Evolutionary conservation across 164 flowering plant genomes (phyloP), one percentile per base, ranked within the genome.

Genomic region (Umbellularia californica): DNA sequence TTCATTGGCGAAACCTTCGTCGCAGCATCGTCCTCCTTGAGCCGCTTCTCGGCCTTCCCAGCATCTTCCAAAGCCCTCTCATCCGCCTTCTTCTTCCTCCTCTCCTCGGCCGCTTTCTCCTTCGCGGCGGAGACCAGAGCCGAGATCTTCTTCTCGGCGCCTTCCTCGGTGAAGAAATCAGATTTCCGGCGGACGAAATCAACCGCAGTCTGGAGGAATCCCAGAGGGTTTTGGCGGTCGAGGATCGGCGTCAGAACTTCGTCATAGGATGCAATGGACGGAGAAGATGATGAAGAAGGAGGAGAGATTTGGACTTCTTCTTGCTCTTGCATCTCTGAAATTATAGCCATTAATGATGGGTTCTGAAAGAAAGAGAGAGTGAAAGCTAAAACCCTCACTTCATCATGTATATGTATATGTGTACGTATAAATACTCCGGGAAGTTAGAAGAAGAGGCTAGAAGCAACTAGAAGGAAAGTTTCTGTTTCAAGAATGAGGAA

Each of bases 171-270:
- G 60, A 77, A 68, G 12, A 77, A 50, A 27, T 77, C 79, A 68
- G 74, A 50, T 60, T 72, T 77, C 67, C 79, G 71, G 58, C 79
- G 65, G 25, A 77, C 71, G 47, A 67, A 77, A 72, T 77, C 79
- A 30, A 77, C 24, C 9, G 35, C 72, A 22, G 33, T 50, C 10
- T 72, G 72, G 17, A 77, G 67, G 60, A 77, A 58, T 1, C 58
- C 75, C 13, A 72, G 65, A 20, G 79, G 67, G 30, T 27, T 24
- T 35, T 28, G 28, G 14, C 68, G 30, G 50, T 55, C 79, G 25
- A 70, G 72, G 75, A 77, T 72, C 47, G 74, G 67, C 4, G 23
- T 33, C 68, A 77, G 68, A 13, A 24, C 62, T 12, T 77, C 75
- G 58, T 77, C 79, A 30, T 28, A 65, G 10, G 58, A 11, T 11